Conservation (phyloP, 768 basidiomycete species). For the Trichaptum fuscoviolaceum region DNA sequence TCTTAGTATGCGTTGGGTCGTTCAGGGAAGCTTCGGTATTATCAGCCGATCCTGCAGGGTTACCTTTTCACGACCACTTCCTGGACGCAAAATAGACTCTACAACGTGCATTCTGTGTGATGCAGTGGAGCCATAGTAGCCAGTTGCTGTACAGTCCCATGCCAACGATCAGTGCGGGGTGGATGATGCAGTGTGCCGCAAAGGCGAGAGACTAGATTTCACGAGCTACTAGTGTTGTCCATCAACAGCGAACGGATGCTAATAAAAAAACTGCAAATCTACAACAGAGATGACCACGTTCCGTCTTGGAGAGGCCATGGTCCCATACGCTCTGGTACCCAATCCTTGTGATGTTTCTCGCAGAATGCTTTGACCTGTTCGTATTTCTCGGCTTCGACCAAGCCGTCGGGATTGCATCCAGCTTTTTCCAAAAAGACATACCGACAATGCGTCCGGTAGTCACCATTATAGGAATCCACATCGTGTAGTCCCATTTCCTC, state of each 20-base stretch:
- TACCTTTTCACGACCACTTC: neutral
- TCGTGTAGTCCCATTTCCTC: neutral
- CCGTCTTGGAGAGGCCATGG: neutral
- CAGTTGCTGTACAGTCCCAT: neutral
- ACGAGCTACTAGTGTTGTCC: neutral
- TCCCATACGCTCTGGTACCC: neutral
- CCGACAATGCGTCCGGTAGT: neutral
- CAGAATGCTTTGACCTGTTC: neutral
- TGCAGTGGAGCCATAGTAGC: neutral
- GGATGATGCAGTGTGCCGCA: neutral
- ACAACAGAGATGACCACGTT: neutral
- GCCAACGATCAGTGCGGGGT: neutral
- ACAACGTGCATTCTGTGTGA: neutral
- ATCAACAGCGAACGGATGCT: no score
- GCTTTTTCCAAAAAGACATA: neutral
- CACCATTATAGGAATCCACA: neutral
- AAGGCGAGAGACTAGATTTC: neutral
- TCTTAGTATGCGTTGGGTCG: neutral
- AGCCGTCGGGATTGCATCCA: neutral
- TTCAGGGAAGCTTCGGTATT: neutral
- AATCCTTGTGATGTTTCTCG: neutral
- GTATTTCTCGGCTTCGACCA: neutral
- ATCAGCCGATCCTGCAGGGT: neutral
- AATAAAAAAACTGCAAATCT: neutral
- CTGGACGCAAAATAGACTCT: neutral